These are phyloP conservation scores for Penicillium expansum DNA, from an alignment of 2,329 filamentous ascomycete genomes.

Conservation along the genomic window DNA sequence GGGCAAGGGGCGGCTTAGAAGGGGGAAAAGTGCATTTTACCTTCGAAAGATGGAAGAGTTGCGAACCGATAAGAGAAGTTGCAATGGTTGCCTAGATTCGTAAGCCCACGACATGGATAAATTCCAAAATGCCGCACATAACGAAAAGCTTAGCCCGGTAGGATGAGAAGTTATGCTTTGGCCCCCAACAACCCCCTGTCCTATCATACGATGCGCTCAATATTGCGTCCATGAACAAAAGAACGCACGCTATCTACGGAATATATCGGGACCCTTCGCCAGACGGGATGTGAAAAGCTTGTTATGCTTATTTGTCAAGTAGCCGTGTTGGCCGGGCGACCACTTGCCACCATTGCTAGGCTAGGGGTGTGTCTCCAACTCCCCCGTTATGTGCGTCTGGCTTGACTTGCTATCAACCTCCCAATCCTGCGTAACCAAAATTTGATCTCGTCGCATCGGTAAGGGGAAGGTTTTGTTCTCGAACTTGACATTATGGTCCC, in stretches of 20 bases:
- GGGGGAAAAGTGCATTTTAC: too few species aligned
- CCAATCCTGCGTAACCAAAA: slow-evolving; percentile 14
- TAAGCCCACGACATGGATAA: background rate
- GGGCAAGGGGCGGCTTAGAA: background rate
- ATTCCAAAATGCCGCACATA: background rate
- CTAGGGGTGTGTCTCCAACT: background rate
- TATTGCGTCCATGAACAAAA: too few species aligned
- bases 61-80: background rate
- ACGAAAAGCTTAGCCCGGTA: background rate
- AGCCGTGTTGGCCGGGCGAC: background rate
- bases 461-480: background rate
- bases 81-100: background rate
- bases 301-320: background rate
- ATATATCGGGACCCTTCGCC: too few species aligned
- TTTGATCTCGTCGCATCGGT: background rate
- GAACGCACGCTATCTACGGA: background rate
- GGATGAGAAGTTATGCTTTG: background rate
- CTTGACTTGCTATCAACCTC: slow-evolving; percentile 15
- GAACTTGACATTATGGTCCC: background rate
- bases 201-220: background rate
- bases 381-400: slow-evolving; percentile 6
- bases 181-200: background rate
- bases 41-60: too few species aligned
- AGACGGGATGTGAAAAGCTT: background rate
- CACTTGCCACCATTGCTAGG: background rate